Evolutionary conservation across 1,284 basidiomycete species (phyloP).

Genomic region (Microbotryomycetes sp.): DNA sequence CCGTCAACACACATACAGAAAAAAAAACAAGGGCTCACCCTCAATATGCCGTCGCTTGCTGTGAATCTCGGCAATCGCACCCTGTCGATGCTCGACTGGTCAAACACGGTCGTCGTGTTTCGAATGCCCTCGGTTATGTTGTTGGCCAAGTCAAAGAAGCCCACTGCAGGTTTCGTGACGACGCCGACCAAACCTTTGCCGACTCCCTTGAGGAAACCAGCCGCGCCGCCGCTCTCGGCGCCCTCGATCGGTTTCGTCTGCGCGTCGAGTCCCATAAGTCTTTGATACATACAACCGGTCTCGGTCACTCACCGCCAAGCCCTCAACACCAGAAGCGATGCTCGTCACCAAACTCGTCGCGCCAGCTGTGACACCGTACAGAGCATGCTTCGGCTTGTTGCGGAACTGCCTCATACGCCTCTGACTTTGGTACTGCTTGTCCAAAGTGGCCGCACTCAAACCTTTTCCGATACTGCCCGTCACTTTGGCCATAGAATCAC

Average conservation of each 20-base stretch:
- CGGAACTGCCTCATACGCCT: constrained; percentile 80
- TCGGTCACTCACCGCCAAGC: constrained; percentile 75
- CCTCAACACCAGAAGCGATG: constrained; percentile 91
- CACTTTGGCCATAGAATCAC: constrained; percentile 93
- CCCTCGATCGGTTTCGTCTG: constrained; percentile 82
- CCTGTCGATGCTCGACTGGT: constrained; percentile 82
- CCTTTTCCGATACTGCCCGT: constrained; percentile 97
- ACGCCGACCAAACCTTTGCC: constrained; percentile 92
- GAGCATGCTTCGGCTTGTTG: constrained; percentile 91
- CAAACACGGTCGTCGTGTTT: constrained; percentile 97
- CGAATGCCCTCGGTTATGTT: constrained; percentile 95
- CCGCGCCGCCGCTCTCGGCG: constrained; percentile 85
- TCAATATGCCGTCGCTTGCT: constrained; percentile 73
- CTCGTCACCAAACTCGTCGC: constrained; percentile 90
- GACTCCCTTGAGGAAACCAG: constrained; percentile 96
- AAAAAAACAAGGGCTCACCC: constrained; percentile 60
- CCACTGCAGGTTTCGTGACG: constrained; percentile 94
- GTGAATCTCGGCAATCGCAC: constrained; percentile 82
- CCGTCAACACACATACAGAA: constrained; percentile 8
- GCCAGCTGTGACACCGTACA: constrained; percentile 92
- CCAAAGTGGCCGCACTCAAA: constrained; percentile 90
- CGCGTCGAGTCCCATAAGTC: constrained; percentile 55
- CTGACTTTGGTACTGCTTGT: constrained; percentile 87
- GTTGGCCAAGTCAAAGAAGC: constrained; percentile 90
- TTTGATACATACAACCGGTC: too few species aligned